phyloP scores from a whole-genome alignment of 345 rosid species.

The Bretschneidera sinensis region DNA sequence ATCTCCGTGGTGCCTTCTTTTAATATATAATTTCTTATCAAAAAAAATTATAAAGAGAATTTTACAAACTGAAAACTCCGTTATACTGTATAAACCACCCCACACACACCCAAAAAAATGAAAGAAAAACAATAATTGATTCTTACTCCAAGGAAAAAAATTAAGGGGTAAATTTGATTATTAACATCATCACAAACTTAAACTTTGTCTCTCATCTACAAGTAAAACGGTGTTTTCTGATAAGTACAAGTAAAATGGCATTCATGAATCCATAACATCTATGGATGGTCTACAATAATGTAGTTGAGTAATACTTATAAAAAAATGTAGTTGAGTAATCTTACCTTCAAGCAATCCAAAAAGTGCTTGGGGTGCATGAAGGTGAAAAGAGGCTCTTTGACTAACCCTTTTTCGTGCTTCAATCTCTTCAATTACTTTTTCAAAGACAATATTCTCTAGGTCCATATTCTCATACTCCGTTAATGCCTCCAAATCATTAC shows the following conservation, averaged over 20 bases:
- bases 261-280: conserved; percentile 7
- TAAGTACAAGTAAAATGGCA: background rate
- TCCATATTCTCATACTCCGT: conserved; percentile 85
- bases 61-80: too few relatives aligned
- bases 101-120: too few relatives aligned
- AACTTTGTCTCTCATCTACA: too few relatives aligned
- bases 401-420: conserved; percentile 61
- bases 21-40: too few relatives aligned
- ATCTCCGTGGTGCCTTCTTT: too few relatives aligned
- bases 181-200: background rate
- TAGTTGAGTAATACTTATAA: background rate
- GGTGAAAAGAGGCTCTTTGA: conserved; percentile 71
- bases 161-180: background rate
- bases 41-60: too few relatives aligned
- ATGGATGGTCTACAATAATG: conserved; percentile 11
- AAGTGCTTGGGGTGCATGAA: conserved; percentile 63
- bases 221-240: conserved; percentile 5
- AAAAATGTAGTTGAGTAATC: background rate
- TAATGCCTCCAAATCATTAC: conserved; percentile 43
- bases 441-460: conserved; percentile 64
- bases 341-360: conserved; percentile 77
- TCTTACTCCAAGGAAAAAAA: too few relatives aligned
- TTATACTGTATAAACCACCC: too few relatives aligned
- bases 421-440: conserved; percentile 64
- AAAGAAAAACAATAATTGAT: too few relatives aligned